Evolutionary conservation across 1,284 basidiomycete species (phyloP).

Genomic region (Thecaphora thlaspeos): DNA sequence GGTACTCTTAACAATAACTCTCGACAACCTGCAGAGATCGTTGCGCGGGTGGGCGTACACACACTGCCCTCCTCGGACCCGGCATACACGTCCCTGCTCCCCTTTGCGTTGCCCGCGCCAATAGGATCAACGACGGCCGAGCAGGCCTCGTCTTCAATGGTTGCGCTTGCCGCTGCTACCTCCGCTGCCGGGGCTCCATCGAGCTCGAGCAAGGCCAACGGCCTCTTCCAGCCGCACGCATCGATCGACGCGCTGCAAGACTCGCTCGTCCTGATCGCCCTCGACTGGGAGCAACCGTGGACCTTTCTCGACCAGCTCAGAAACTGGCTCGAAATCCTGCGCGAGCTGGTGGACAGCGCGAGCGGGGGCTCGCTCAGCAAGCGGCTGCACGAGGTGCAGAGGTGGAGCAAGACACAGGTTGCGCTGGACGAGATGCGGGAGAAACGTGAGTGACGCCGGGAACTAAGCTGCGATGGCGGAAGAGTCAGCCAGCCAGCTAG

Average conservation of each 20-base stretch:
- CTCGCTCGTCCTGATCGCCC: slow-evolving; percentile 77
- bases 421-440: slow-evolving; percentile 69
- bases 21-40: slow-evolving; percentile 62
- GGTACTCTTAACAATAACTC: not conserved
- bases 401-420: slow-evolving; percentile 61
- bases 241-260: slow-evolving; percentile 66
- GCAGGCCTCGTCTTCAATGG: slow-evolving; percentile 13
- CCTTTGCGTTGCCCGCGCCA: slow-evolving; percentile 76
- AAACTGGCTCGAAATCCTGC: slow-evolving; percentile 68
- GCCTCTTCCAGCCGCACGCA: slow-evolving; percentile 7
- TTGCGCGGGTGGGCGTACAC: slow-evolving; percentile 71
- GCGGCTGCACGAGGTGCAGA: slow-evolving; percentile 71
- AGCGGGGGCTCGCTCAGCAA: slow-evolving; percentile 18
- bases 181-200: slow-evolving; percentile 4
- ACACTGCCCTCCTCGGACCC: slow-evolving; percentile 77
- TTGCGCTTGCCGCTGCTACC: slow-evolving; percentile 16
- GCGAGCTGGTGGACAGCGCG: slow-evolving; percentile 65
- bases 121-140: slow-evolving; percentile 19
- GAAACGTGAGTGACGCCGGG: slow-evolving; percentile 68
- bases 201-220: not conserved
- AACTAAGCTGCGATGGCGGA: no score
- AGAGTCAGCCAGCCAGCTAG: no score
- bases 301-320: slow-evolving; percentile 83
- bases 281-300: slow-evolving; percentile 96
- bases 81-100: slow-evolving; percentile 74